Percentiles rank a stretch among this genome's conserved stretches.
These are phyloP conservation scores for Zasmidium citrigriseum DNA, from an alignment of 2,329 filamentous ascomycete species.

Conservation along the genomic window DNA sequence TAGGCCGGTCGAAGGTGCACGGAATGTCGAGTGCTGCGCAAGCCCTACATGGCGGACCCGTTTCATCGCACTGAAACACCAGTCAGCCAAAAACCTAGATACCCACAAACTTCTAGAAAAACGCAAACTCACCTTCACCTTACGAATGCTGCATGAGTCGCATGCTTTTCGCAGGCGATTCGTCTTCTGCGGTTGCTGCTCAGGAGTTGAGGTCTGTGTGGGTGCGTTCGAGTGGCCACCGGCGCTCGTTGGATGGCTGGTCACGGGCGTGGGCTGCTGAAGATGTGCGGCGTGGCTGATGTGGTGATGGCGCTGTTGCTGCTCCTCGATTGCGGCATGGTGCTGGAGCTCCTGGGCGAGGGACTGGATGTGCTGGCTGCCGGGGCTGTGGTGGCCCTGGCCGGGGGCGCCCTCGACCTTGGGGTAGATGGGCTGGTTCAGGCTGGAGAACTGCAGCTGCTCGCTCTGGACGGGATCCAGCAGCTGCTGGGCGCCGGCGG, in stretches of 20 bases:
- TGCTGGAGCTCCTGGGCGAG: slow-evolving; percentile 33
- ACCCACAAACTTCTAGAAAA: background rate
- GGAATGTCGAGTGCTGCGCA: slow-evolving; percentile 66
- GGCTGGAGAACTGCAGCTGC: slow-evolving; percentile 35
- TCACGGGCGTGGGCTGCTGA: slow-evolving; percentile 27
- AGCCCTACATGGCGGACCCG: slow-evolving; percentile 65
- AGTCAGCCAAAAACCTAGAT: slow-evolving; percentile 10
- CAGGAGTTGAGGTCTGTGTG: slow-evolving; percentile 23
- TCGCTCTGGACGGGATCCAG: slow-evolving; percentile 35
- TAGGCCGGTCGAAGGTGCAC: slow-evolving; percentile 67
- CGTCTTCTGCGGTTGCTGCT: slow-evolving; percentile 33
- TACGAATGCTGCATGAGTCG: slow-evolving; percentile 42
- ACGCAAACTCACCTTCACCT: slow-evolving; percentile 37
- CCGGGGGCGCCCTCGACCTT: slow-evolving; percentile 34
- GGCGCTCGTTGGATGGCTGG: slow-evolving; percentile 26
- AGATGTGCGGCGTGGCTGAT: slow-evolving; percentile 32
- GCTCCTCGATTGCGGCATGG: slow-evolving; percentile 30
- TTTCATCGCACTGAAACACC: slow-evolving; percentile 60
- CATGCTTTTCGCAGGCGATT: slow-evolving; percentile 43
- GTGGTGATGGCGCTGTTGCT: slow-evolving; percentile 32
- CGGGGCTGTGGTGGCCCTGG: slow-evolving; percentile 24
- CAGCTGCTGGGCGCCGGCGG: slow-evolving; percentile 33
- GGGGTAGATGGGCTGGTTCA: slow-evolving; percentile 37
- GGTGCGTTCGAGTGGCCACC: slow-evolving; percentile 25
- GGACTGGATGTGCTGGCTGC: slow-evolving; percentile 34